Evolutionary conservation across 2,329 filamentous ascomycete species (phyloP), one percentile per base, ranked within the genome.

Genomic region (Pseudopyricularia javanii): DNA sequence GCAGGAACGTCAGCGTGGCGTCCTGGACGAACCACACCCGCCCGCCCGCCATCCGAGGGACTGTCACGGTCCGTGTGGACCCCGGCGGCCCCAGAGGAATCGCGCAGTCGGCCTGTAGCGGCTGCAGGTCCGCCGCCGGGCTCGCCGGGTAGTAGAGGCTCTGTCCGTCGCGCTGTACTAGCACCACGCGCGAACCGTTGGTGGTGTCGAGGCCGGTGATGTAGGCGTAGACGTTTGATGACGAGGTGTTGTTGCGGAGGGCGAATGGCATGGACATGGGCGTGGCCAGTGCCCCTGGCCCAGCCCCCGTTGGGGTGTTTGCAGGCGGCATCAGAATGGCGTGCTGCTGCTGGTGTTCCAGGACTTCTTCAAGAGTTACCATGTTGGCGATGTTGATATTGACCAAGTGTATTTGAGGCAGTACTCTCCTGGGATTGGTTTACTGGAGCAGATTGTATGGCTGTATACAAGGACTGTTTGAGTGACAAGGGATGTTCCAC

Each of bases 1-100:
- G 65, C 12, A 79, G 70, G 66, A 91, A 91, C 1, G 74, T 80
- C 49, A 90, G 72, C 34, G 75, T 75, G 47, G 68, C 68, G 58
- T 77, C 78, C 55, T 79, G 71, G 53, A 74, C 80, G 65, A 88
- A 85, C 82, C 84, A 91, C 63, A 90, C 79, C 52, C 86, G 77
- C 1, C 79, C 85, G 22, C 85, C 85, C 3, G 78, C 83, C 26
- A 89, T 74, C 55, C 82, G 82, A 11, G 86, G 86, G 56, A 90
- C 80, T 1, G 77, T 82, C 24, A 86, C 71, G 3, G 71, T 78
- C 28, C 71, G 77, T 0, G 76, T 78, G 45, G 72, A 69, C 7
- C 85, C 85, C 0, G 82, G 73, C 0, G 71, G 69, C 14, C 84
- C 84, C 5, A 90, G 69, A 1, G 71, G 65, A 56, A 91, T 88